A percentile compares a stretch with the other conserved stretches of the same genome.
phyloP scores from a whole-genome alignment of 352 stramenopile genomes.

The Phytopythium litorale region DNA sequence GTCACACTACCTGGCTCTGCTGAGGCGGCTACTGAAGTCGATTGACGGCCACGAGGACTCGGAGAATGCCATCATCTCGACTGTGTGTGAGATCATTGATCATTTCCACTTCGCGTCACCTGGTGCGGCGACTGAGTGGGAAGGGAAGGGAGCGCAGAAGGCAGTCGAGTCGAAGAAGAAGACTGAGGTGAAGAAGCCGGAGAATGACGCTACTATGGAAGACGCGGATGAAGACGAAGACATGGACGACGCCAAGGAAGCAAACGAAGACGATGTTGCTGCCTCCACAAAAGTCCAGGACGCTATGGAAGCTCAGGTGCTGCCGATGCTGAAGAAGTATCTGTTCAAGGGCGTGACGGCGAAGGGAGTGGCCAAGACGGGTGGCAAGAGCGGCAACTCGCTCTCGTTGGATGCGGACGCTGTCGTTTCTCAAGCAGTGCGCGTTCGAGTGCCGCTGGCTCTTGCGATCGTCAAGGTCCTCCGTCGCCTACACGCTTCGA shows the following conservation, averaged over 20 bases:
- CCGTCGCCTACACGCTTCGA: conserved; percentile 85
- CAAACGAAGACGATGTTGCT: conserved; percentile 6
- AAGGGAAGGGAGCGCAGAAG: conserved; percentile 8
- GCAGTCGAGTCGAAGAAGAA: not conserved
- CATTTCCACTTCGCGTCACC: conserved; percentile 93
- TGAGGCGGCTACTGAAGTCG: conserved; percentile 91
- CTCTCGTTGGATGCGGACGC: conserved; percentile 21
- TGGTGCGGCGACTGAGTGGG: conserved; percentile 34
- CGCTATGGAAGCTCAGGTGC: conserved; percentile 71
- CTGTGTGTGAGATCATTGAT: conserved; percentile 95
- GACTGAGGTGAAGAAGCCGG: not conserved
- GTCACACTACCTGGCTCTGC: conserved; percentile 94
- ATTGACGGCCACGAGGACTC: conserved; percentile 91
- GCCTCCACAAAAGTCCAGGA: conserved; percentile 65
- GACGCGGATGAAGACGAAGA: conserved; percentile 16
- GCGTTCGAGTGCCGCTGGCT: conserved; percentile 91
- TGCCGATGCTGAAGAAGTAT: conserved; percentile 85
- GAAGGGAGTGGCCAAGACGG: conserved; percentile 50
- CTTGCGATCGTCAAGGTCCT: conserved; percentile 97
- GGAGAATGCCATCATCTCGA: conserved; percentile 87
- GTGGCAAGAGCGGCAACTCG: conserved; percentile 36
- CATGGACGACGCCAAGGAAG: conserved; percentile 11
- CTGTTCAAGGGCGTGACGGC: conserved; percentile 85
- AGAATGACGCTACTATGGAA: not conserved
- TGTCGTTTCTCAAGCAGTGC: conserved; percentile 35